Percentiles rank a stretch among this genome's conserved stretches.
These are phyloP conservation scores for Colletotrichum sidae DNA, from an alignment of 2,329 filamentous ascomycete genomes.

Conservation along the genomic window DNA sequence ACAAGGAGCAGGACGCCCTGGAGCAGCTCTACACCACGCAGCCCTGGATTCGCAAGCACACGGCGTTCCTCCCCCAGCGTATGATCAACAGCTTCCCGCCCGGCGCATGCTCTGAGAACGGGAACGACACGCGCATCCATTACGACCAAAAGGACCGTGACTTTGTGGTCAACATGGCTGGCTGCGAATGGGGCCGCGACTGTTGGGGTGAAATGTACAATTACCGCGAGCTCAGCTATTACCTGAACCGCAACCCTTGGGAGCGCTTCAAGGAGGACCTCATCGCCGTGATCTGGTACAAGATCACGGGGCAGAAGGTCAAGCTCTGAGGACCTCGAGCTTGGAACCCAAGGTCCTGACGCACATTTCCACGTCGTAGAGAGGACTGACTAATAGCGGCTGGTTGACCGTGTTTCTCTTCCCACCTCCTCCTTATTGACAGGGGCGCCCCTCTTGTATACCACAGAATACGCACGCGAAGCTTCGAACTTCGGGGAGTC, in stretches of 20 bases:
- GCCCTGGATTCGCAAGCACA: conserved; percentile 90
- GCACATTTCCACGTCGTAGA: conserved; percentile 17
- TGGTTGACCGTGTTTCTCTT: conserved; percentile 37
- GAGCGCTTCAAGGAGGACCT: conserved; percentile 79
- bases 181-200: conserved; percentile 95
- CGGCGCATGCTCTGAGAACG: conserved; percentile 85
- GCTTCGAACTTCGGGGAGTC: conserved; percentile 12
- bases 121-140: conserved; percentile 82
- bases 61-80: conserved; percentile 90
- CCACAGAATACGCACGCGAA: conserved; percentile 33
- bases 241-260: conserved; percentile 86
- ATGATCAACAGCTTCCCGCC: conserved; percentile 94
- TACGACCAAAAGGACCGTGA: conserved; percentile 88
- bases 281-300: conserved; percentile 70
- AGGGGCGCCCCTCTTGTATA: conserved; percentile 29
- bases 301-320: conserved; percentile 71
- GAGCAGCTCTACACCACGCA: conserved; percentile 93
- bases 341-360: conserved; percentile 19
- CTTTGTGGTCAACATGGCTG: conserved; percentile 98
- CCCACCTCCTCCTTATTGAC: conserved; percentile 28
- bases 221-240: conserved; percentile 91
- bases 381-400: conserved; percentile 33
- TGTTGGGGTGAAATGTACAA: conserved; percentile 99
- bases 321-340: conserved; percentile 56
- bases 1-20: conserved; percentile 97